Evolutionary conservation across 2,329 filamentous ascomycete species (phyloP).

Genomic region (Fusarium nurragi): DNA sequence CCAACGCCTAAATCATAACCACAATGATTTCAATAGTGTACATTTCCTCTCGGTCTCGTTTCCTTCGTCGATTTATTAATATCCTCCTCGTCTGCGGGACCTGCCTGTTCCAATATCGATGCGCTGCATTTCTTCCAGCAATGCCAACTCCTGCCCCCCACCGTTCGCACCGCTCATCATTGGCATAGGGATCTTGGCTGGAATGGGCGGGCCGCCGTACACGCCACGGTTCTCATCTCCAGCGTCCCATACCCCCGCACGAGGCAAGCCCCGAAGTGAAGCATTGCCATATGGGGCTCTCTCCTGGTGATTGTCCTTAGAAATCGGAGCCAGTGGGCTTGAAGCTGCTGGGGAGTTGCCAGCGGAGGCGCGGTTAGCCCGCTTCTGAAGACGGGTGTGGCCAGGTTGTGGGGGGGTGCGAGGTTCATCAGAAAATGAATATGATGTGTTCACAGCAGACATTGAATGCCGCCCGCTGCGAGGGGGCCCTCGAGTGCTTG

Average conservation of each 20-base stretch:
- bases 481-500: constrained; percentile 61
- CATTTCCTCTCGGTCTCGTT: constrained; percentile 36
- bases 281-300: constrained; percentile 48
- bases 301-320: constrained; percentile 62
- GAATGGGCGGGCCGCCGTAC: constrained; percentile 66
- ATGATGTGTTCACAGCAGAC: constrained; percentile 48
- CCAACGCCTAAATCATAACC: constrained; percentile 34
- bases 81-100: constrained; percentile 61
- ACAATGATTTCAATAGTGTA: constrained; percentile 36
- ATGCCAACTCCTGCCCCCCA: constrained; percentile 61
- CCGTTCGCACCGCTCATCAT: constrained; percentile 59
- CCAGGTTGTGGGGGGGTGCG: constrained; percentile 51
- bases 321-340: constrained; percentile 63
- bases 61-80: constrained; percentile 43
- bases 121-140: constrained; percentile 76
- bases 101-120: constrained; percentile 73
- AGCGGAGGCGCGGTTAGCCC: constrained; percentile 58
- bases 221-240: constrained; percentile 62
- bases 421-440: constrained; percentile 46
- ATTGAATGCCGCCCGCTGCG: constrained; percentile 63
- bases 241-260: constrained; percentile 63
- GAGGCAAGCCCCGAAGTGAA: constrained; percentile 51
- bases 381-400: constrained; percentile 74
- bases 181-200: constrained; percentile 74
- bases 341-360: constrained; percentile 51